Evolutionary conservation across 441 rosid genomes (phyloP), one percentile per base, ranked within the genome.

Genomic region (Croton laevigatus): DNA sequence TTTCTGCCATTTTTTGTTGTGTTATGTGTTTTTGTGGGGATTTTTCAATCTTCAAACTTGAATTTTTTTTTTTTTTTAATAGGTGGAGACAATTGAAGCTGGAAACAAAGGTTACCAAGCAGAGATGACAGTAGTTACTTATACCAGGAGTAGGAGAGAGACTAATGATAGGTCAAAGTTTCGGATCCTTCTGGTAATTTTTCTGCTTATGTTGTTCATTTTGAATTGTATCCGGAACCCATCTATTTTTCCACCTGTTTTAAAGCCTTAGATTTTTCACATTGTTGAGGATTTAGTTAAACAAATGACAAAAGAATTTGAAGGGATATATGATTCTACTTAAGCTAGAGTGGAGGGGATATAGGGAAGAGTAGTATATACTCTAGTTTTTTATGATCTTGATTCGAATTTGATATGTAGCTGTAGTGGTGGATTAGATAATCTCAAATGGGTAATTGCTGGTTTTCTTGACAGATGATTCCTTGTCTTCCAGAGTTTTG

Each of bases 401-500:
- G 3, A 68, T 75, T 64, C 54, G 34, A 49, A 42, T 69, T 72
- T 78, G 62, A 54, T 65, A 62, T 65, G 70, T 81, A 73, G 74
- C 58, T 49, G 17, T 79, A 71, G 74, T 71, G 62, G 49, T 71
- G 62, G 49, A 65, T 77, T 79, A 86, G 80, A 75, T 51, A 44
- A 75, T 82, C 80, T 81, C 87, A 81, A 82, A 76, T 81, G 75
- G 71, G 91, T 86, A 78, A 85, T 86, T 88, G 83, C 82, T 88
- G 86, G 84, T 88, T 81, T 87, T 89, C 61, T 88, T 91, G 95
- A 93, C 91, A 91, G 96, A 91, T 88, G 87, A 91, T 93, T 91
- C 85, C 93, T 96, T 96, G 93, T 91, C 90, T 91, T 93, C 95
- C 97, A 96, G 99, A 93, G 94, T 91, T 96, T 96, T 78, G 99